Percentiles rank a stretch among this genome's conserved stretches.
These are phyloP conservation scores for Dioscorea dumetorum DNA, from an alignment of 106 monocot genomes.

Conservation along the genomic window DNA sequence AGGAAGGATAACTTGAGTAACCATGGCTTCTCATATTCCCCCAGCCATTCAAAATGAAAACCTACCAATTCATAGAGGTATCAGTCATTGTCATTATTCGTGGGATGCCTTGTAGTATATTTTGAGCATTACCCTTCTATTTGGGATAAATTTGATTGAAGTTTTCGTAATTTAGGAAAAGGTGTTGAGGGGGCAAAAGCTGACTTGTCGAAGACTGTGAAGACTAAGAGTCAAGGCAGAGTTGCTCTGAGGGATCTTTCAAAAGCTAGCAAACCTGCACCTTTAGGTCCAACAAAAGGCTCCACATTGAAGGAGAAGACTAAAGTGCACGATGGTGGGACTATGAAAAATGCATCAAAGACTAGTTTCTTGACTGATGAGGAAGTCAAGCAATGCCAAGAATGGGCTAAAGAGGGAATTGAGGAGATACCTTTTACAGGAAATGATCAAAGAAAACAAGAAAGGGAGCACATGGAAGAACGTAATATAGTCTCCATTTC, in stretches of 20 bases:
- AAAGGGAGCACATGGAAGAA: constrained; percentile 31
- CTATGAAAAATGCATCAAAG: constrained; percentile 19
- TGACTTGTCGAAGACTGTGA: constrained; percentile 18
- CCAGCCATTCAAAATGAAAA: constrained; percentile 25
- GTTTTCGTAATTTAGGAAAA: constrained; percentile 22
- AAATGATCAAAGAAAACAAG: constrained; percentile 39
- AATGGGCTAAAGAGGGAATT: constrained; percentile 65
- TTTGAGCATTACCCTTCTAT: background rate
- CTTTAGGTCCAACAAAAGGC: constrained; percentile 5
- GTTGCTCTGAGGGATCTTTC: constrained; percentile 53
- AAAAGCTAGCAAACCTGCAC: constrained; percentile 19
- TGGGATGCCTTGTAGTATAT: background rate
- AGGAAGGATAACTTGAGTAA: background rate
- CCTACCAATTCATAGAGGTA: constrained; percentile 20
- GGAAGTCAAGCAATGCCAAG: constrained; percentile 39
- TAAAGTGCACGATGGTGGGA: background rate
- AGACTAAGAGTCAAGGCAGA: constrained; percentile 19
- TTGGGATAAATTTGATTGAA: background rate
- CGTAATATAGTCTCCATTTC: constrained; percentile 20
- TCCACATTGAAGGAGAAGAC: constrained; percentile 24
- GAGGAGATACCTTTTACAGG: constrained; percentile 43
- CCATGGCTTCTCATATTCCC: constrained; percentile 10
- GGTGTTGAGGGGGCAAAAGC: constrained; percentile 20
- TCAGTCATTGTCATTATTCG: background rate
- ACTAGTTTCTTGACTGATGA: constrained; percentile 33